Conservation (phyloP, 371 early-diverging fungal species). For the Choanephora cucurbitarum region DNA sequence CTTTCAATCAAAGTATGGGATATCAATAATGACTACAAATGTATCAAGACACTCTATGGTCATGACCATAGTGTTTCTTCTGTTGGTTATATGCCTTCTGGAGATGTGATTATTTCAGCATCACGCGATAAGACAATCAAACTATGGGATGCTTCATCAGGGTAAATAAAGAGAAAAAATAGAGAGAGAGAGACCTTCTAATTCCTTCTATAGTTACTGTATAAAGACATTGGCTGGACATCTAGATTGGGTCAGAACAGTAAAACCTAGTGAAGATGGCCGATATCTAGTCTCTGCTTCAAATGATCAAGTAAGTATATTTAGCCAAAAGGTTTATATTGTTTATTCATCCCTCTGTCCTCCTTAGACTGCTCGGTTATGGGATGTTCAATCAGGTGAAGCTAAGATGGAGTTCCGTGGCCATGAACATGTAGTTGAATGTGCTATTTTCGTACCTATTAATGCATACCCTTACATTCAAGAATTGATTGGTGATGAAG, state of each 20-base stretch:
- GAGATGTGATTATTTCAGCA: constrained; percentile 77
- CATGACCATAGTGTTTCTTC: constrained; percentile 89
- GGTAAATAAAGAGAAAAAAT: constrained; percentile 41
- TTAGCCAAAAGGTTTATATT: no score
- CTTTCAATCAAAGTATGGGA: constrained; percentile 90
- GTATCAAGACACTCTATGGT: constrained; percentile 79
- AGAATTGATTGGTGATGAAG: constrained; percentile 46
- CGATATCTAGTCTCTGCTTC: constrained; percentile 68
- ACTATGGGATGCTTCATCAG: constrained; percentile 83
- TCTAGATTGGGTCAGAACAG: constrained; percentile 83
- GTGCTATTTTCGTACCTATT: constrained; percentile 76
- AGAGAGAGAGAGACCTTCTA: no score
- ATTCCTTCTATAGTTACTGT: constrained; percentile 62
- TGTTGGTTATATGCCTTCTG: constrained; percentile 65
- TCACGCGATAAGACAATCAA: constrained; percentile 86
- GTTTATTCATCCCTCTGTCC: no score
- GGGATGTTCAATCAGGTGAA: constrained; percentile 74
- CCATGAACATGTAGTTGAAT: constrained; percentile 92
- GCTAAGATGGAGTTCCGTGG: constrained; percentile 75
- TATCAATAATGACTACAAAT: constrained; percentile 76
- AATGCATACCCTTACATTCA: constrained; percentile 59
- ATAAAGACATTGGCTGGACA: constrained; percentile 78
- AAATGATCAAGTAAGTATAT: constrained; percentile 83
- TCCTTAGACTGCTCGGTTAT: constrained; percentile 72
- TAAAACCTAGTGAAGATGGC: constrained; percentile 68